These are phyloP conservation scores for Miscanthus sacchariflorus DNA, from an alignment of 202 grass and related monocot species.

Conservation along the genomic window DNA sequence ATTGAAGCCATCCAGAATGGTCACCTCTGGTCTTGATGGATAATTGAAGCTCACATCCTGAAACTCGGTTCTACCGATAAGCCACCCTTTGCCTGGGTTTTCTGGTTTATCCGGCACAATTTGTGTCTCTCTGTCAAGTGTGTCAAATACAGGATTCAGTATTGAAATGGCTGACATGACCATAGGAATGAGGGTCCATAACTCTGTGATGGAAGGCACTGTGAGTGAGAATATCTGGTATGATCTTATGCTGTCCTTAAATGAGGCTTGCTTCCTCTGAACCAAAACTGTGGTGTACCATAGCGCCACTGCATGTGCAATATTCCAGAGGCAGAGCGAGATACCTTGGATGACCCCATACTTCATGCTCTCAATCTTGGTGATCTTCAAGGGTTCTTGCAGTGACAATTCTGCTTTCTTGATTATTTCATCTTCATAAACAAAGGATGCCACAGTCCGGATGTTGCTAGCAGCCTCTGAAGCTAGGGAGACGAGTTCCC, in stretches of 20 bases:
- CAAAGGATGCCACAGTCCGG: constrained; percentile 64
- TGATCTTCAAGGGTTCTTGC: constrained; percentile 54
- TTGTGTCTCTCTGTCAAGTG: constrained; percentile 58
- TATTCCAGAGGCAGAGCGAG: constrained; percentile 68
- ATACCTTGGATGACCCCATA: constrained; percentile 61
- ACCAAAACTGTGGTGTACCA: constrained; percentile 64
- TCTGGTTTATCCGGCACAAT: constrained; percentile 60
- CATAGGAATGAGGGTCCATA: constrained; percentile 71
- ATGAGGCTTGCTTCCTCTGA: constrained; percentile 49
- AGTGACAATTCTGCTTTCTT: constrained; percentile 57
- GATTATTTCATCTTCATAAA: constrained; percentile 62
- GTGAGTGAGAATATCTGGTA: constrained; percentile 71
- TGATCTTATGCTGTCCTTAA: constrained; percentile 57
- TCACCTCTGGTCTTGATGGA: constrained; percentile 58
- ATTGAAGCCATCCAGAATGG: constrained; percentile 56
- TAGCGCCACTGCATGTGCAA: constrained; percentile 63
- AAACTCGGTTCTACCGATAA: constrained; percentile 45
- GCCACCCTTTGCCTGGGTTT: constrained; percentile 29
- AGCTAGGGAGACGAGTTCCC: constrained; percentile 54
- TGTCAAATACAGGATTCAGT: constrained; percentile 57
- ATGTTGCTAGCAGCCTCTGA: constrained; percentile 67
- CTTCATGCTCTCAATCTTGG: constrained; percentile 62
- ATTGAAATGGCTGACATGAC: constrained; percentile 61
- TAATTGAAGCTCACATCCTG: constrained; percentile 58
- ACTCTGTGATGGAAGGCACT: constrained; percentile 70